Evolutionary conservation across 306 rosid genomes (phyloP).

Genomic region (Dalbergia oliveri): DNA sequence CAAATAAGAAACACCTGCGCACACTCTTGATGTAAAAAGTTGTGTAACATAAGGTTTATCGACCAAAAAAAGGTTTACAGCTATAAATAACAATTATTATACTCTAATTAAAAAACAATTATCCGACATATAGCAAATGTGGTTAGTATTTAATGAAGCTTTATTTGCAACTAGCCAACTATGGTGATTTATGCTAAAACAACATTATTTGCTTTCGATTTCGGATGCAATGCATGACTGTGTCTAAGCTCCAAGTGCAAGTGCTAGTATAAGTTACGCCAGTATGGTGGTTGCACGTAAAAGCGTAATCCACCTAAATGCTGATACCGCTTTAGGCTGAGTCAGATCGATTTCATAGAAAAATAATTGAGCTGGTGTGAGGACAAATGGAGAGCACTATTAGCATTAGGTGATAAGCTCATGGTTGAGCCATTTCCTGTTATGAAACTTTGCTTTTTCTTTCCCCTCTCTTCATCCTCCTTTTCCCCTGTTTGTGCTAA

Average conservation of each 20-base stretch:
- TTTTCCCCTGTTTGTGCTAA: not conserved
- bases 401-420: not conserved
- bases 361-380: slow-evolving; percentile 43
- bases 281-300: slow-evolving; percentile 27
- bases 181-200: not conserved
- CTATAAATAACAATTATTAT: not conserved
- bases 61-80: no score
- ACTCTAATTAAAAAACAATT: no score
- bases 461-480: not conserved
- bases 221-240: not conserved
- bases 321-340: not conserved
- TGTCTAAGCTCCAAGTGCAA: not conserved
- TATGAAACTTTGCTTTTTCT: not conserved
- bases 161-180: not conserved
- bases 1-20: not conserved
- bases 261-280: not conserved
- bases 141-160: not conserved
- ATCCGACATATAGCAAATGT: not conserved
- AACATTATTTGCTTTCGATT: not conserved
- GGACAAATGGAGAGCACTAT: slow-evolving; percentile 35
- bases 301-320: not conserved
- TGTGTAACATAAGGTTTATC: not conserved
- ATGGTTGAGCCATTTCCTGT: not conserved
- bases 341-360: not conserved
- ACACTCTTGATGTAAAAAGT: not conserved